Percentiles rank a stretch among this genome's conserved stretches.
phyloP scores from a whole-genome alignment of 2,329 filamentous ascomycete species.

The Pyricularia pennisetigena region DNA sequence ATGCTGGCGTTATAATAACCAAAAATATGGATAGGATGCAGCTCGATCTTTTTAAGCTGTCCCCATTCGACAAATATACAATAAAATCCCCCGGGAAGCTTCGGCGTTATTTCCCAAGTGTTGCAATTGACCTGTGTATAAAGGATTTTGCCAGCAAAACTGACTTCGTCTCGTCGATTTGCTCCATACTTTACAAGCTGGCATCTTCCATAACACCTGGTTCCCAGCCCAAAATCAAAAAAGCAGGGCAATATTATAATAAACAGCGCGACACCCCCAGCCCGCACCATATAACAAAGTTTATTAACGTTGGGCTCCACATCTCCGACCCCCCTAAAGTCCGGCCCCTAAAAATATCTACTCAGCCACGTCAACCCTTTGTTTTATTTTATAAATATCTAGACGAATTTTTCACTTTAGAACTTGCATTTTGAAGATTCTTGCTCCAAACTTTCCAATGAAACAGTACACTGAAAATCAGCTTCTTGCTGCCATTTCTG shows the following conservation, averaged over 20 bases:
- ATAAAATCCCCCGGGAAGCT: background rate
- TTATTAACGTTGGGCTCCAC: no score
- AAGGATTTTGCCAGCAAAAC: background rate
- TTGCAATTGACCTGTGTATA: background rate
- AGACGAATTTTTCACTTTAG: no score
- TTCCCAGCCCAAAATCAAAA: background rate
- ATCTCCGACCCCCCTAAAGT: no score
- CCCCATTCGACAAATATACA: background rate
- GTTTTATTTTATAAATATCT: no score
- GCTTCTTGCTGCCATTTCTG: no score
- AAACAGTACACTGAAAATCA: no score
- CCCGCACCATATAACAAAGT: background rate
- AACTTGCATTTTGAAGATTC: no score
- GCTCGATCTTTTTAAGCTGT: background rate
- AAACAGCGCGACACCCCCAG: background rate
- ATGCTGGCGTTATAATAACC: background rate
- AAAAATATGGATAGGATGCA: background rate
- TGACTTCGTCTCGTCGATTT: background rate
- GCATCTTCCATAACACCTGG: background rate
- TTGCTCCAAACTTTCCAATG: no score
- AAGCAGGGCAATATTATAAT: background rate
- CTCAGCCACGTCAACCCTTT: no score
- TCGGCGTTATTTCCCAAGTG: background rate
- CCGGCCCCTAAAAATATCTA: no score
- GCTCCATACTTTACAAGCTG: background rate